Percentiles rank a stretch among this genome's conserved stretches.
phyloP scores from a whole-genome alignment of 2,329 filamentous ascomycete genomes.

The Fonsecaea nubica region DNA sequence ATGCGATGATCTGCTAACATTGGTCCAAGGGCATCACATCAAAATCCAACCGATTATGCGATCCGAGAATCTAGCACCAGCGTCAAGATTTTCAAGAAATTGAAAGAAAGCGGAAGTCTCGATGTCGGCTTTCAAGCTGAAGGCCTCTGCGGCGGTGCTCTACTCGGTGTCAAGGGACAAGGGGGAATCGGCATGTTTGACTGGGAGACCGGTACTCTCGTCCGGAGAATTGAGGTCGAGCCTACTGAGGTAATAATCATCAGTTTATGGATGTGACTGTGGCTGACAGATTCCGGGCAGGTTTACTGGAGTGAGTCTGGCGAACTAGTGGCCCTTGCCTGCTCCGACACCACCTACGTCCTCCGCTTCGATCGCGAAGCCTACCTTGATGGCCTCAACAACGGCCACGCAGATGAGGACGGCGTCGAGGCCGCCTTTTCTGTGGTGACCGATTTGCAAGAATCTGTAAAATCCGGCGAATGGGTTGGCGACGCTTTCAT shows the following conservation, averaged over 20 bases:
- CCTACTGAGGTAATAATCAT: slow-evolving; percentile 60
- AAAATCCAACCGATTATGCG: slow-evolving; percentile 79
- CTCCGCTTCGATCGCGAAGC: slow-evolving; percentile 88
- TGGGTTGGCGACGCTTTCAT: slow-evolving; percentile 99
- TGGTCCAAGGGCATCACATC: slow-evolving; percentile 29
- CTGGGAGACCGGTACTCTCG: slow-evolving; percentile 87
- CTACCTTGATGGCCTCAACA: slow-evolving; percentile 82
- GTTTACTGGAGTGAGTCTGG: slow-evolving; percentile 98
- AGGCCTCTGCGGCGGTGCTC: slow-evolving; percentile 82
- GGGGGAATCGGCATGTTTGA: slow-evolving; percentile 96
- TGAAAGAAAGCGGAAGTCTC: slow-evolving; percentile 84
- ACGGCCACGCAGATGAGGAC: slow-evolving; percentile 82
- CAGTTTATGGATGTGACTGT: background rate
- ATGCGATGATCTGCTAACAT: slow-evolving; percentile 33
- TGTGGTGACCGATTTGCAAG: slow-evolving; percentile 92
- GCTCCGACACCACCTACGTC: slow-evolving; percentile 94
- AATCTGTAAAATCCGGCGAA: slow-evolving; percentile 89
- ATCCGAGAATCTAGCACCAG: slow-evolving; percentile 90
- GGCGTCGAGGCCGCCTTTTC: slow-evolving; percentile 96
- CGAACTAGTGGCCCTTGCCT: slow-evolving; percentile 89
- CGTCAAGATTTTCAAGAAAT: slow-evolving; percentile 98
- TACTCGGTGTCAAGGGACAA: slow-evolving; percentile 93
- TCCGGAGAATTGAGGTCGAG: slow-evolving; percentile 86
- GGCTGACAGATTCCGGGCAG: slow-evolving; percentile 46
- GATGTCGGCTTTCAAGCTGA: slow-evolving; percentile 97